Evolutionary conservation across 148 eudicot species (phyloP).

Genomic region (Heliamphora exappendiculata): DNA sequence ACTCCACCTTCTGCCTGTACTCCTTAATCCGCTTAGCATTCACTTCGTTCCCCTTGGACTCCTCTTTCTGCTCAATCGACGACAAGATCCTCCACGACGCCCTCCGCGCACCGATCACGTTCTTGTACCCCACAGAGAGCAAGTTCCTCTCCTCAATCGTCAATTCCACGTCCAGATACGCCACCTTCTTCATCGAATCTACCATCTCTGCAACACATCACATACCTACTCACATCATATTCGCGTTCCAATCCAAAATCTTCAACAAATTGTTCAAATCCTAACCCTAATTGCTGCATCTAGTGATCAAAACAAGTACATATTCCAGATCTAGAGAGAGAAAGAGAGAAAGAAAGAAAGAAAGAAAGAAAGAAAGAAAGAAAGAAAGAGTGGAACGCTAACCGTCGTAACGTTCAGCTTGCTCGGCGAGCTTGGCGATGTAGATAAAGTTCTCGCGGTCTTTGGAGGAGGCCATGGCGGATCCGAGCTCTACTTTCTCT

Average conservation of each 20-base stretch:
- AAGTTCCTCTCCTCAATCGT: constrained; percentile 33
- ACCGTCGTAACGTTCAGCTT: constrained; percentile 30
- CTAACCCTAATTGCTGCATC: background rate
- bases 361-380: background rate
- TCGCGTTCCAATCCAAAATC: background rate
- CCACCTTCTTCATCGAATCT: constrained; percentile 29
- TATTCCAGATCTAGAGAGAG: constrained; percentile 6
- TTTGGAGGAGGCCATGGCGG: constrained; percentile 20
- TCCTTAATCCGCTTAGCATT: constrained; percentile 31
- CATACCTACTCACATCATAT: background rate
- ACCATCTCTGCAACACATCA: constrained; percentile 21
- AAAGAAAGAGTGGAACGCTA: background rate
- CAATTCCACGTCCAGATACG: constrained; percentile 28
- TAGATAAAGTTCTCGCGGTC: constrained; percentile 28
- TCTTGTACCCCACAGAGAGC: constrained; percentile 38
- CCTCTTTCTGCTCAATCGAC: constrained; percentile 36
- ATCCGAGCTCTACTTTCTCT: constrained; percentile 7
- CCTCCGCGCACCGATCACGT: constrained; percentile 33
- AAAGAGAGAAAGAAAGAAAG: background rate
- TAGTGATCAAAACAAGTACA: background rate
- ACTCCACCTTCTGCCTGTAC: constrained; percentile 32
- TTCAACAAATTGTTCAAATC: background rate
- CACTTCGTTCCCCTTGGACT: constrained; percentile 29
- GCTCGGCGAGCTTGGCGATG: constrained; percentile 28
- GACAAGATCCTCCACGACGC: constrained; percentile 37